Evolutionary conservation across 2,329 filamentous ascomycete species (phyloP).

Genomic region (Aureobasidium sp.): DNA sequence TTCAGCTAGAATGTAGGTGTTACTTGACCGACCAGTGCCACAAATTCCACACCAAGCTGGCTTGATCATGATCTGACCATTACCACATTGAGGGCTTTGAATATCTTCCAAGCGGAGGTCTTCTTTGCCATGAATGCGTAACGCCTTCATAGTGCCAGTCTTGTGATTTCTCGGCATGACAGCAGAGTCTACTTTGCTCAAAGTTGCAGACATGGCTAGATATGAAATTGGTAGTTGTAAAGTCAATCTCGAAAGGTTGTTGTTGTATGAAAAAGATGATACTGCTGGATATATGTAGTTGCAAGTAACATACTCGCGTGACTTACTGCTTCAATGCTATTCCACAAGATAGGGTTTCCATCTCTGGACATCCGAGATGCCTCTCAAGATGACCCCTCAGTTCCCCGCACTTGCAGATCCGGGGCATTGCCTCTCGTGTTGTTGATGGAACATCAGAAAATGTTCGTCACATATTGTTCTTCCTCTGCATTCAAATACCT

Average conservation of each 20-base stretch:
- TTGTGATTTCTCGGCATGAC: not conserved
- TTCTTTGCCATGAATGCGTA: constrained; percentile 28
- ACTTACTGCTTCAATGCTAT: not conserved
- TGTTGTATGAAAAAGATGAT: not conserved
- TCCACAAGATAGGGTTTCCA: not conserved
- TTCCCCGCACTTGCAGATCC: constrained; percentile 9
- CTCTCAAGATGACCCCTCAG: not conserved
- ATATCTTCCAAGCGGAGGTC: constrained; percentile 28
- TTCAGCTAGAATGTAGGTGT: not conserved
- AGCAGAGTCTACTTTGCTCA: constrained; percentile 5
- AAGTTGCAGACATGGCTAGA: not conserved
- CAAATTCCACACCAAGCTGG: constrained; percentile 29
- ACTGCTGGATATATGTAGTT: not conserved
- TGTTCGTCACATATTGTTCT: not conserved
- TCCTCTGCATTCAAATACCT: no score
- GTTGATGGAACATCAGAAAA: not conserved
- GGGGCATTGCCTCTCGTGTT: not conserved
- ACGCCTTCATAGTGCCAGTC: constrained; percentile 25
- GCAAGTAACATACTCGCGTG: not conserved
- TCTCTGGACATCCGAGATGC: not conserved
- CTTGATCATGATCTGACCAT: constrained; percentile 28
- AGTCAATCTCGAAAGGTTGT: not conserved
- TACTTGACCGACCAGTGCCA: constrained; percentile 15
- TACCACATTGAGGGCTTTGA: constrained; percentile 23
- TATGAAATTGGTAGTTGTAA: not conserved